Evolutionary conservation across 2,329 filamentous ascomycete genomes (phyloP).

Genomic region (Colletotrichum phormii): DNA sequence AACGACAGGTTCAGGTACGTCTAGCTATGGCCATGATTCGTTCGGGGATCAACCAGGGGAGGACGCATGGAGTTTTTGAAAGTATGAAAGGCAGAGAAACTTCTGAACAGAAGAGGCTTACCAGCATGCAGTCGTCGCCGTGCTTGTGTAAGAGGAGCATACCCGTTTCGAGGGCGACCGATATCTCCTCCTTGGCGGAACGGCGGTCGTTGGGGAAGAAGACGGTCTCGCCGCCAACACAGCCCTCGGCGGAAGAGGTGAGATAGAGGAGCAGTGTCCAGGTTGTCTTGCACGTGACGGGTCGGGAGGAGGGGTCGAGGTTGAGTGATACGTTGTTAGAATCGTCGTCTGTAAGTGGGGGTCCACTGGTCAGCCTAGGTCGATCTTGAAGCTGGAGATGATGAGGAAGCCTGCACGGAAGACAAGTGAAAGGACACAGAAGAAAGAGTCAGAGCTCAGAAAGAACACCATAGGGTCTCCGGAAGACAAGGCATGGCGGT

Average conservation of each 20-base stretch:
- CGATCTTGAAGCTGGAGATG: conserved; percentile 11
- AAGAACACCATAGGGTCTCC: neutral
- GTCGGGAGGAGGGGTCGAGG: conserved; percentile 49
- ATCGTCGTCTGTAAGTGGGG: conserved; percentile 78
- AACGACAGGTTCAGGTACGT: neutral
- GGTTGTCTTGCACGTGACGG: conserved; percentile 73
- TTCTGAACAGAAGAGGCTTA: conserved; percentile 49
- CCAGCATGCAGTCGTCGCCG: conserved; percentile 86
- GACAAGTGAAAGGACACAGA: conserved; percentile 25
- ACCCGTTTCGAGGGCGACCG: conserved; percentile 82
- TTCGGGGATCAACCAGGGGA: conserved; percentile 31
- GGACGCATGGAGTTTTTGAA: neutral
- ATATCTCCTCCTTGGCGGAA: conserved; percentile 71
- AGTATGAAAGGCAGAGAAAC: neutral
- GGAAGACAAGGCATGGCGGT: neutral
- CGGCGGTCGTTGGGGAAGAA: conserved; percentile 82
- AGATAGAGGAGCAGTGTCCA: conserved; percentile 94
- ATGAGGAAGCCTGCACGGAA: conserved; percentile 30
- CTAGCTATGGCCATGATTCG: neutral
- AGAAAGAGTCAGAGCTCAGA: conserved; percentile 5
- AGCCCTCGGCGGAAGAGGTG: conserved; percentile 71
- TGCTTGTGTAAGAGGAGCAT: conserved; percentile 90
- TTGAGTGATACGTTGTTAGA: conserved; percentile 71
- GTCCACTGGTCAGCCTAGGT: conserved; percentile 18
- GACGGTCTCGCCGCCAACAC: conserved; percentile 87